Conservation (phyloP, 169 alveolate species). For the Cryptosporidium sp. region DNA sequence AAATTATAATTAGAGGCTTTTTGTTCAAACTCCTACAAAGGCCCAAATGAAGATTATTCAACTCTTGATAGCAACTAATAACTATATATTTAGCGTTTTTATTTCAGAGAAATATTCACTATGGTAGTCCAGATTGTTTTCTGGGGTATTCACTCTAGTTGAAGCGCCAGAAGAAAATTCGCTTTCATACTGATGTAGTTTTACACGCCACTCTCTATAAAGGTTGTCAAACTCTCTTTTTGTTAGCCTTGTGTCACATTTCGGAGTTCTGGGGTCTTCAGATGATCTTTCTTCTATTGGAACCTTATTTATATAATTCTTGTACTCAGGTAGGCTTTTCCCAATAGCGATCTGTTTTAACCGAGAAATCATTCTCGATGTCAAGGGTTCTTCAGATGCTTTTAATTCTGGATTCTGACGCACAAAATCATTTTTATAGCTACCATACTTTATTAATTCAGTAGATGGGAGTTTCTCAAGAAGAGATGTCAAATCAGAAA, state of each 20-base stretch:
- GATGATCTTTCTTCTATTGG: slow-evolving; percentile 78
- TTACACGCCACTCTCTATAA: slow-evolving; percentile 80
- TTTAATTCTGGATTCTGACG: background rate
- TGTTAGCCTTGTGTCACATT: slow-evolving; percentile 77
- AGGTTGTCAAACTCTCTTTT: slow-evolving; percentile 79
- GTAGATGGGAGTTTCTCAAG: slow-evolving; percentile 25
- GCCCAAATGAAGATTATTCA: background rate
- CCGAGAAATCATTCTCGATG: slow-evolving; percentile 77
- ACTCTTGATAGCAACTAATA: background rate
- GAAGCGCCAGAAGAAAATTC: slow-evolving; percentile 69
- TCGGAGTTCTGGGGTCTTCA: slow-evolving; percentile 81
- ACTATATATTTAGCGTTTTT: slow-evolving; percentile 17
- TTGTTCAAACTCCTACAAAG: background rate
- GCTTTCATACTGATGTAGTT: slow-evolving; percentile 78
- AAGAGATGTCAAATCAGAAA: slow-evolving; percentile 57
- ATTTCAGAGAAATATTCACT: background rate
- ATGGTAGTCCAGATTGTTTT: background rate
- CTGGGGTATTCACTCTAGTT: slow-evolving; percentile 57
- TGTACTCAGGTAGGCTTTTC: slow-evolving; percentile 81
- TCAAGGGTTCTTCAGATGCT: slow-evolving; percentile 52
- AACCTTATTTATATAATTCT: slow-evolving; percentile 78
- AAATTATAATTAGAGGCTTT: background rate
- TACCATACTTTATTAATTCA: slow-evolving; percentile 4
- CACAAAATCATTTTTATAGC: background rate
- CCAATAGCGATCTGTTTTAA: slow-evolving; percentile 83